Percentiles rank a stretch among this genome's conserved stretches.
These are phyloP conservation scores for Amphichorda felina DNA, from an alignment of 2,329 filamentous ascomycete genomes.

Conservation along the genomic window DNA sequence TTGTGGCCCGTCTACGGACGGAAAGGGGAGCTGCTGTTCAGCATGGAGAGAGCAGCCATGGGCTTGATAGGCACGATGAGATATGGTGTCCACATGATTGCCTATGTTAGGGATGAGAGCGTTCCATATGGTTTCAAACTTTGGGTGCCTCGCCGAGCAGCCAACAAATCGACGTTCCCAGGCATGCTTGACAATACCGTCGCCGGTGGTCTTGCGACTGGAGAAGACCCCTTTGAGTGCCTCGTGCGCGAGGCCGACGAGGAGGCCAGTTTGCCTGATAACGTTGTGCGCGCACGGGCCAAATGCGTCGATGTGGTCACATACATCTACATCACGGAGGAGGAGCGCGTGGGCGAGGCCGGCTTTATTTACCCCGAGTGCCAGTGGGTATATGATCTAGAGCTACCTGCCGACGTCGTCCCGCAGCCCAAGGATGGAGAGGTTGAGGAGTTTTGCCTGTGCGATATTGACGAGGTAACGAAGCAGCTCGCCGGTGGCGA, in stretches of 20 bases:
- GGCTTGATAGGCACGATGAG: conserved; percentile 64
- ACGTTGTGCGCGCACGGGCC: conserved; percentile 49
- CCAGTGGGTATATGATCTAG: conserved; percentile 85
- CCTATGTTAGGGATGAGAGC: conserved; percentile 40
- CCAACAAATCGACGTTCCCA: conserved; percentile 74
- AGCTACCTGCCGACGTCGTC: conserved; percentile 54
- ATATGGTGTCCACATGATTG: conserved; percentile 75
- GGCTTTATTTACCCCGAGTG: conserved; percentile 81
- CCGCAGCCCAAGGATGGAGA: conserved; percentile 78
- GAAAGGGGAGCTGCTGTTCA: conserved; percentile 52
- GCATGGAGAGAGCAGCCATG: conserved; percentile 64
- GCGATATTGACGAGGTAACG: conserved; percentile 65
- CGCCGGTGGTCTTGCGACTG: conserved; percentile 65
- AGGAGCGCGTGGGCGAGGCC: conserved; percentile 65
- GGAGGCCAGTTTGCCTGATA: conserved; percentile 70
- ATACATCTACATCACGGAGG: conserved; percentile 73
- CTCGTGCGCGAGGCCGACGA: conserved; percentile 79
- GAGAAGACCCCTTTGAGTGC: conserved; percentile 70
- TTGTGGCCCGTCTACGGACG: conserved; percentile 66
- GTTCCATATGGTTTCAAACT: conserved; percentile 51
- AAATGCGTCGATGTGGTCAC: conserved; percentile 59
- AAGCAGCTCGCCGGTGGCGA: conserved; percentile 55
- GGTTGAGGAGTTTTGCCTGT: conserved; percentile 73
- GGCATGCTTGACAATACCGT: conserved; percentile 95
- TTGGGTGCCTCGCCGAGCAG: conserved; percentile 72